These are phyloP conservation scores for Hypoxylon sp. DNA, from an alignment of 2,329 filamentous ascomycete species.

Conservation along the genomic window DNA sequence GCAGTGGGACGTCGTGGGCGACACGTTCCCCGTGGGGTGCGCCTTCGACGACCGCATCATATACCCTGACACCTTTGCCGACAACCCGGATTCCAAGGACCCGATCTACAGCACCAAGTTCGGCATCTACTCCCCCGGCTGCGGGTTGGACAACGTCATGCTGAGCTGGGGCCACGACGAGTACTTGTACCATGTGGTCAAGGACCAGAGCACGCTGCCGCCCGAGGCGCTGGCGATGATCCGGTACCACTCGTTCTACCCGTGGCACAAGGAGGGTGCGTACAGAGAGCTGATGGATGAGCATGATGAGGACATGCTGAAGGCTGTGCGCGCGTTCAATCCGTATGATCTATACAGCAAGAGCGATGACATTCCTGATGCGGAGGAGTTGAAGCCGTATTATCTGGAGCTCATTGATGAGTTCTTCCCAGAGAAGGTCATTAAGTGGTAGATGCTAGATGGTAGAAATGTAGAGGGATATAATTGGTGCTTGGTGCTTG, in stretches of 20 bases:
- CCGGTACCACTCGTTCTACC: slow-evolving; percentile 92
- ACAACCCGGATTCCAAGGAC: slow-evolving; percentile 81
- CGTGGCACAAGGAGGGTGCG: slow-evolving; percentile 87
- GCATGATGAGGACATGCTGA: slow-evolving; percentile 83
- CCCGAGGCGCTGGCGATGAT: slow-evolving; percentile 92
- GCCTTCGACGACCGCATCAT: slow-evolving; percentile 82
- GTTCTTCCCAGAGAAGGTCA: slow-evolving; percentile 77
- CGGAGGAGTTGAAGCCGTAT: slow-evolving; percentile 84
- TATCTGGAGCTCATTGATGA: slow-evolving; percentile 82
- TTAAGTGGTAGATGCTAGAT: slow-evolving; percentile 72
- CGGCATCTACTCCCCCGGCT: slow-evolving; percentile 84
- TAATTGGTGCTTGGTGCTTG: not conserved
- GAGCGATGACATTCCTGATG: slow-evolving; percentile 83
- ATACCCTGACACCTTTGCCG: slow-evolving; percentile 81
- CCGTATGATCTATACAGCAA: slow-evolving; percentile 95
- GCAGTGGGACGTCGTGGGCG: slow-evolving; percentile 94
- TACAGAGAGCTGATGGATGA: slow-evolving; percentile 88
- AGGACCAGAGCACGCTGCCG: slow-evolving; percentile 84
- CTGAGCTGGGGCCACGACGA: slow-evolving; percentile 92
- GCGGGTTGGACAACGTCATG: slow-evolving; percentile 90
- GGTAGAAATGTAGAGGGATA: not conserved
- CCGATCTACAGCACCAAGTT: slow-evolving; percentile 80
- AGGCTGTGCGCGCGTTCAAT: slow-evolving; percentile 88
- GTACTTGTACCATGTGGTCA: slow-evolving; percentile 88
- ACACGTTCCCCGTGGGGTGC: slow-evolving; percentile 85